Percentiles rank a stretch among this genome's conserved stretches.
These are phyloP conservation scores for Cladosporium sp. DNA, from an alignment of 2,329 filamentous ascomycete genomes.

Conservation along the genomic window DNA sequence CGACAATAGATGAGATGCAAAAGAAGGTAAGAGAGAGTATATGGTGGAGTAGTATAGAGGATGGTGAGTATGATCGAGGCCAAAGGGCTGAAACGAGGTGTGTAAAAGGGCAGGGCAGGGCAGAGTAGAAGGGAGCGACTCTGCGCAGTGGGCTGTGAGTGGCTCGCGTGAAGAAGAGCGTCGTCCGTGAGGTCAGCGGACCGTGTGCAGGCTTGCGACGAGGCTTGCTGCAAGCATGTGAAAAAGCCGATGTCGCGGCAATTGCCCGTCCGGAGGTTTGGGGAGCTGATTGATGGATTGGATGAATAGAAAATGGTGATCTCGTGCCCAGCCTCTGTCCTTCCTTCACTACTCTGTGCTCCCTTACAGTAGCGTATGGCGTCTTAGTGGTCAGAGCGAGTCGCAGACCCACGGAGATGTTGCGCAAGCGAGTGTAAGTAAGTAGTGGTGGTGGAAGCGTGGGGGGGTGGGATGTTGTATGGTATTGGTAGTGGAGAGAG, in stretches of 20 bases:
- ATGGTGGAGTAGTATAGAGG: too few species aligned
- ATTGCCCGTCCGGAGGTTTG: too few species aligned
- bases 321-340: not conserved
- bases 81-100: not conserved
- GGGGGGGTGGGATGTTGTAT: not conserved
- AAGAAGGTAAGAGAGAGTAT: not conserved
- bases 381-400: not conserved
- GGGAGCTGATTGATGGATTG: too few species aligned
- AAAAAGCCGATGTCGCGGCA: not conserved
- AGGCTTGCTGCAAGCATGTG: not conserved
- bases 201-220: not conserved
- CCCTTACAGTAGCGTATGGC: too few species aligned
- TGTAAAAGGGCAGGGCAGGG: not conserved
- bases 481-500: not conserved
- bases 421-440: conserved; percentile 10
- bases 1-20: not conserved
- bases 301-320: not conserved
- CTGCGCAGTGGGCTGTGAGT: not conserved
- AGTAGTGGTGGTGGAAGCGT: too few species aligned
- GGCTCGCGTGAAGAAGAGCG: not conserved
- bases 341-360: too few species aligned
- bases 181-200: not conserved
- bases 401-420: conserved; percentile 2
- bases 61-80: not conserved
- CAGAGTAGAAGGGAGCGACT: not conserved